Conservation (phyloP, 2,329 filamentous ascomycete species). For the Knufia fluminis region DNA sequence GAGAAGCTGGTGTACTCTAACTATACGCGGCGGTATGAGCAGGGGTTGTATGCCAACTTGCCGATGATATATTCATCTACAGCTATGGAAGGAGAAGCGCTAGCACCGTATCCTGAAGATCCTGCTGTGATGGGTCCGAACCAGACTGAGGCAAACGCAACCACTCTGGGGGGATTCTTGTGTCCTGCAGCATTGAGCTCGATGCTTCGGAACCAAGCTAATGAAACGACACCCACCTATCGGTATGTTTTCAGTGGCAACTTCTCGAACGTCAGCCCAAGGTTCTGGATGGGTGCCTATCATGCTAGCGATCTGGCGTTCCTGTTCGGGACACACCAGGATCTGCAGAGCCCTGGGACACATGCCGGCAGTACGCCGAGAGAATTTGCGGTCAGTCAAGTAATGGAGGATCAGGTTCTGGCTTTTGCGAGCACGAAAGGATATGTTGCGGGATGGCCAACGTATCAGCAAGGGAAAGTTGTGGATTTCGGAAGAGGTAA, state of each 20-base stretch:
- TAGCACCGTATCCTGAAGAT: constrained; percentile 10
- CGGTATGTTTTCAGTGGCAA: constrained; percentile 35
- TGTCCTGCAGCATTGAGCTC: constrained; percentile 26
- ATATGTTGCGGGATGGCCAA: constrained; percentile 15
- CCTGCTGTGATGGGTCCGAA: not conserved
- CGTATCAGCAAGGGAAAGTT: constrained; percentile 19
- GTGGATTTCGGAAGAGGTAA: constrained; percentile 24
- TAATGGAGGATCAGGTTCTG: constrained; percentile 24
- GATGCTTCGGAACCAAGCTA: constrained; percentile 23
- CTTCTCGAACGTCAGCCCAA: constrained; percentile 34
- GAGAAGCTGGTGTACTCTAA: constrained; percentile 26
- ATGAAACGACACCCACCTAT: constrained; percentile 26
- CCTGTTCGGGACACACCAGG: constrained; percentile 32
- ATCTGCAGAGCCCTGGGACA: constrained; percentile 13
- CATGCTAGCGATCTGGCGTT: constrained; percentile 33
- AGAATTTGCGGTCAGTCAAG: constrained; percentile 18
- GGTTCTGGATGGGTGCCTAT: constrained; percentile 36
- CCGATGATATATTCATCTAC: constrained; percentile 16
- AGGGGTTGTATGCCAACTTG: constrained; percentile 16
- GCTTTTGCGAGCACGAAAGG: constrained; percentile 22
- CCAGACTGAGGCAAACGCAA: constrained; percentile 1
- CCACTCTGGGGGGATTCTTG: constrained; percentile 17
- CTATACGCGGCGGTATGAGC: constrained; percentile 19
- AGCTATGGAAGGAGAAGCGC: constrained; percentile 16
- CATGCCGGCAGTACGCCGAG: constrained; percentile 1